These are phyloP conservation scores for Nicotiana rustica DNA, from an alignment of 305 asterid genomes.

Conservation along the genomic window DNA sequence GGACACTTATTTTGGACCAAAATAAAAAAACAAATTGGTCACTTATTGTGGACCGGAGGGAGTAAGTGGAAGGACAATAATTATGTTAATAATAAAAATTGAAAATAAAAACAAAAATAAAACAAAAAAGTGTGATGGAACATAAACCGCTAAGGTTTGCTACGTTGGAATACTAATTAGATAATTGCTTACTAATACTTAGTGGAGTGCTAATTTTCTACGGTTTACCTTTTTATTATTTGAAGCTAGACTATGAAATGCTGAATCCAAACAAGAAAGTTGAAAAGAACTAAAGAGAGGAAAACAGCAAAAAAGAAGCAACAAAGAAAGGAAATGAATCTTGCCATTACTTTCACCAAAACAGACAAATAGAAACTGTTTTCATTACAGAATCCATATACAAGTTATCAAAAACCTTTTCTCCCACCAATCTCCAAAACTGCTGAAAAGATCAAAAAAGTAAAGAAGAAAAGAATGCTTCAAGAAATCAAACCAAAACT, in stretches of 20 bases:
- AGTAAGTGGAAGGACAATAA: too few relatives aligned
- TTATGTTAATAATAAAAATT: too few relatives aligned
- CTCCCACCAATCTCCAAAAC: slow-evolving; percentile 46
- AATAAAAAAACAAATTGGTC: too few relatives aligned
- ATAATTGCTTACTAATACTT: too few relatives aligned
- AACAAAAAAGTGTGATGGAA: too few relatives aligned
- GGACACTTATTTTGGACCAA: too few relatives aligned
- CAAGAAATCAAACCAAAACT: slow-evolving; percentile 64
- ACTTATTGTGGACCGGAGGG: too few relatives aligned
- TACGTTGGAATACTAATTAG: too few relatives aligned
- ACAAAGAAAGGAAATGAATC: neutral
- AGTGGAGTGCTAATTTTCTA: too few relatives aligned
- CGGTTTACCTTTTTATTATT: too few relatives aligned
- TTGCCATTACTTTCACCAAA: slow-evolving; percentile 7
- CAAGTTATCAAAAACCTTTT: slow-evolving; percentile 30
- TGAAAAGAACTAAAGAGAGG: neutral
- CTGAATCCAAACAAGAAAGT: neutral
- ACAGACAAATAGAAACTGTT: neutral
- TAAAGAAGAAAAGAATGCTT: slow-evolving; percentile 41
- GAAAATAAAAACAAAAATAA: too few relatives aligned
- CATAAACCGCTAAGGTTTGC: too few relatives aligned
- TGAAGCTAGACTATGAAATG: neutral
- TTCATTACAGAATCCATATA: slow-evolving; percentile 6
- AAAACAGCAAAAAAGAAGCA: neutral
- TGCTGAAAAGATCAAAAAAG: slow-evolving; percentile 38